Conservation (phyloP, 164 flowering plant species). For the Pachysandra terminalis region DNA sequence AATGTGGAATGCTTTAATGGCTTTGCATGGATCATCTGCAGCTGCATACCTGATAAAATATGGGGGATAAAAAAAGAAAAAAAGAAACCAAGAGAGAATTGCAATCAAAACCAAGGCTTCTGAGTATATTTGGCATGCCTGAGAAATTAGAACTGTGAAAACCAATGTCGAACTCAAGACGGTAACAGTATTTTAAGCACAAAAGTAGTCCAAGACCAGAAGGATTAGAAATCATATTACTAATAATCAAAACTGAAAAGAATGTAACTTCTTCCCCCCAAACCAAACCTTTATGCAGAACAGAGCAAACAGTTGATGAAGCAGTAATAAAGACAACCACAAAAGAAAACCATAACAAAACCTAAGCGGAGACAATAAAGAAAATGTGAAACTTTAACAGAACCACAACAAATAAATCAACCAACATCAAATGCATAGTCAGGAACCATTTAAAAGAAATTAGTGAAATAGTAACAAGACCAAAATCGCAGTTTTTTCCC, state of each 20-base stretch:
- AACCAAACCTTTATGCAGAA: no score
- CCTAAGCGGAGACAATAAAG: no score
- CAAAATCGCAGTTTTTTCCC: not conserved
- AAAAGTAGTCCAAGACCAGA: not conserved
- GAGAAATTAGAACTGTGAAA: not conserved
- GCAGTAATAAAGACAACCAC: no score
- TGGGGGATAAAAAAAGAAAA: not conserved
- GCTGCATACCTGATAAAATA: conserved; percentile 71
- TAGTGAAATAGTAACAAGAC: not conserved
- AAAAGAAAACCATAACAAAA: no score
- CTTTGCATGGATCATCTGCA: conserved; percentile 55
- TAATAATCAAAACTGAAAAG: not conserved
- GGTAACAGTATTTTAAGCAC: not conserved
- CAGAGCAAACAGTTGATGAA: no score
- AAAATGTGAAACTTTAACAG: no score
- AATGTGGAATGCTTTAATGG: conserved; percentile 62
- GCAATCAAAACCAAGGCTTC: not conserved
- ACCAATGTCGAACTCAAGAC: not conserved
- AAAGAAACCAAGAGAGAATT: no score
- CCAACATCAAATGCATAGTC: no score
- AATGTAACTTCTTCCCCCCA: not conserved
- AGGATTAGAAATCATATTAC: not conserved
- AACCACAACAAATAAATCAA: no score
- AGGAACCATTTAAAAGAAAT: no score
- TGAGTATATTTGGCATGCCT: not conserved